Percentiles rank a stretch among this genome's conserved stretches.
phyloP scores from a whole-genome alignment of 2,329 filamentous ascomycete species.

The Akanthomyces muscarius region DNA sequence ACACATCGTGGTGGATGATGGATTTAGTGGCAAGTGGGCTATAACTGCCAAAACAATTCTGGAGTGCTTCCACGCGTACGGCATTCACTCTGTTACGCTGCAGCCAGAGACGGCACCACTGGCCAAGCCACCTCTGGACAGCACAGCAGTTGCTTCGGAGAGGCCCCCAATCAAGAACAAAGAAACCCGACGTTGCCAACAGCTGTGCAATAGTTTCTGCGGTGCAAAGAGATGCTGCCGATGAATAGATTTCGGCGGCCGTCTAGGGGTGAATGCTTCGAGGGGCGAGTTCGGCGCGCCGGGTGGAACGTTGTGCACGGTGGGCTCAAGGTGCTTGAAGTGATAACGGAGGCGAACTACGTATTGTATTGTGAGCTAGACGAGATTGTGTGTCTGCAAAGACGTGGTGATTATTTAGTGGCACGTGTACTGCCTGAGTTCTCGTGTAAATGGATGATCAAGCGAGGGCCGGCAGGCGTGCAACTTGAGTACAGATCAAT shows the following conservation, averaged over 20 bases:
- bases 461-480: too few species aligned
- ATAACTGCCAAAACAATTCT: conserved; percentile 57
- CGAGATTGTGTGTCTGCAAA: not conserved
- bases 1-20: conserved; percentile 60
- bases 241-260: not conserved
- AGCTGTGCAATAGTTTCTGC: conserved; percentile 49
- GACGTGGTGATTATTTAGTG: not conserved
- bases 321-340: not conserved
- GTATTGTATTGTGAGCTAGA: not conserved
- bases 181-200: conserved; percentile 39
- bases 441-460: not conserved
- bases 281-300: not conserved
- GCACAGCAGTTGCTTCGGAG: not conserved
- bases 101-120: conserved; percentile 54
- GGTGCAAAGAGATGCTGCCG: conserved; percentile 49
- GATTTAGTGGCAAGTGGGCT: conserved; percentile 55
- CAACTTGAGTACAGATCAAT: not conserved
- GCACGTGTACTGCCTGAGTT: not conserved
- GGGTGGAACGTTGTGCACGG: not conserved
- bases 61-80: conserved; percentile 69
- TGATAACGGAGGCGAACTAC: too few species aligned
- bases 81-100: conserved; percentile 66
- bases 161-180: conserved; percentile 20
- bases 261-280: not conserved
- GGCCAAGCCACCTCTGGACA: conserved; percentile 12